These are phyloP conservation scores for Pharus latifolius DNA, from an alignment of 176 grass and related monocot genomes.

Conservation along the genomic window DNA sequence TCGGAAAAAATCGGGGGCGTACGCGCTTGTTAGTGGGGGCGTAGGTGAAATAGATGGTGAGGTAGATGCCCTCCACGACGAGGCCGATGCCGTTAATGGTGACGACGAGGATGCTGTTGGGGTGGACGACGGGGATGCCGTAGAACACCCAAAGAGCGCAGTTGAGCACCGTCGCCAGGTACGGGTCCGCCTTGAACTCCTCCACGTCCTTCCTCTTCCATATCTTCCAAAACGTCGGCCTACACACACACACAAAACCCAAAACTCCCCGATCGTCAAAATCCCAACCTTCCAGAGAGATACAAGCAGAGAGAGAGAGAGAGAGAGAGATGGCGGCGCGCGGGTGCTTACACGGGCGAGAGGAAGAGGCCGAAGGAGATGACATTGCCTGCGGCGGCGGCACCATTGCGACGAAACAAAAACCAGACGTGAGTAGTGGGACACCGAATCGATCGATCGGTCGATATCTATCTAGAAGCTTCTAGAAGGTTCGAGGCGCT, in stretches of 20 bases:
- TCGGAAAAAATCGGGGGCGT: neutral
- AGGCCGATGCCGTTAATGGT: constrained; percentile 78
- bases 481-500: neutral
- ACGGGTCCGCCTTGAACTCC: constrained; percentile 62
- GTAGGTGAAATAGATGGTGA: constrained; percentile 55
- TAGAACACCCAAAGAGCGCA: constrained; percentile 84
- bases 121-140: constrained; percentile 72
- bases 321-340: neutral
- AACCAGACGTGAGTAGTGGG: neutral
- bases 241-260: constrained; percentile 20
- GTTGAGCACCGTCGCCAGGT: constrained; percentile 90
- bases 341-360: constrained; percentile 49
- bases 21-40: constrained; percentile 31
- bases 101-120: constrained; percentile 67
- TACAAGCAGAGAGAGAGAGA: neutral
- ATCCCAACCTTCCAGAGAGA: neutral
- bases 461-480: neutral
- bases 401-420: neutral
- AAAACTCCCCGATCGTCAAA: neutral
- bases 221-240: constrained; percentile 58
- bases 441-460: neutral
- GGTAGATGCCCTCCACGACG: constrained; percentile 46
- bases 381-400: constrained; percentile 44
- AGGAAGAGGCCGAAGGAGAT: constrained; percentile 78
- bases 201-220: constrained; percentile 43